Base-by-base conservation (phyloP, 768 basidiomycete genomes). In the Hypholoma fasciculare region DNA sequence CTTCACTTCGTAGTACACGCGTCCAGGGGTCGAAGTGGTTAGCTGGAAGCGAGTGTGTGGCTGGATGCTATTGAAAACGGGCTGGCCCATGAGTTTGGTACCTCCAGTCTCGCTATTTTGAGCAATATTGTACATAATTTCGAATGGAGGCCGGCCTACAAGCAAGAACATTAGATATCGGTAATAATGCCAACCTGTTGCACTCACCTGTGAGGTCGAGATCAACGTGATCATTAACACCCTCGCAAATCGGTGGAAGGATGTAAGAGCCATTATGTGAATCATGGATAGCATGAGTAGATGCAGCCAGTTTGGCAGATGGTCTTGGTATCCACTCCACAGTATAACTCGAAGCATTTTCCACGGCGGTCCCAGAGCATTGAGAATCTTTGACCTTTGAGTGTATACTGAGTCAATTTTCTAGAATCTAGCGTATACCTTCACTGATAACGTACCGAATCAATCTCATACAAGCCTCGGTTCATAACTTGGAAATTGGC, bases 1-100 rank as follows among this genome's bases (percentile, higher is more conserved):
- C 62, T 92, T 88, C 61, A 98, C 89, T 69, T 95, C 92, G 65
- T 97, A 98, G 67, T 87, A 92, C 68, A 94, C 87, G 48, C 87
- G 82, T 6, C 94, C 94, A 12, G 92, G 79, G 19, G 82, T 82
- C 0, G 86, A 82, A 0, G 92, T 94, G 56, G 87, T 89, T 17
- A 95, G 76, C 61, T 93, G 90, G 75, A 95, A 89, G 47, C 90
- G 84, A 3, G 90, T 89, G 42, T 82, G 82, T 9, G 85, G 79
- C 63, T 93, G 91, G 40, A 94, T 92, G 67, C 92, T 93, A 71
- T 87, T 92, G 76, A 94, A 89, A 1, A 84, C 86, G 1, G 89
- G 87, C 62, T 92, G 89, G 57, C 87, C 90, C 30, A 90, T 74
- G 48, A 93, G 78, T 60, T 78, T 84, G 1, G 85, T 89, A 6